Evolutionary conservation across 2,329 filamentous ascomycete species (phyloP), one percentile per base, ranked within the genome.

Genomic region (Metarhizium rileyi): DNA sequence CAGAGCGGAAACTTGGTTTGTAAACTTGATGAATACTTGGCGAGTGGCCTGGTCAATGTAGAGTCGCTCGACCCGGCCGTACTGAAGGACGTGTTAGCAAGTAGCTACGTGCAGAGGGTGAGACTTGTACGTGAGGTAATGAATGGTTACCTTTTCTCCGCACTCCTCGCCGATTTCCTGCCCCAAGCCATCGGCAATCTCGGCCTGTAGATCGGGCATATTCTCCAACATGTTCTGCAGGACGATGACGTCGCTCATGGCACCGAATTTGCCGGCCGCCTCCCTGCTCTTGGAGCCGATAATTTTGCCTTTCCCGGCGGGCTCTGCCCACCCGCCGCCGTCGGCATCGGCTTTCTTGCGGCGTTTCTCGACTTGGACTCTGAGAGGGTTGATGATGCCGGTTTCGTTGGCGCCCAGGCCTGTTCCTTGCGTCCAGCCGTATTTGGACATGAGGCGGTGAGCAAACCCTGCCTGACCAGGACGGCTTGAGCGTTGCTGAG

Each of bases 111-210:
- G 38, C 16, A 33, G 41, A 4, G 27, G n/a, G 28, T 18, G 35
- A 27, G 22, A 0, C 18, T n/a, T 33, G 30, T 18, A n/a, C 20
- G 25, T 18, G 3, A 45, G 40, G 20, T 5, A 26, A n/a, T 28
- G 22, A 30, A 22, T 25, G 33, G 20, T 22, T 52, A 84, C 80
- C 75, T 90, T 90, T 56, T 88, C 81, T 46, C 83, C 84, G 66
- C 94, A 96, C 63, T 95, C 88, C 61, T 96, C 88, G 6, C 93
- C 93, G 66, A 98, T 96, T 65, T 96, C 90, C 69, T 97, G 91
- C 57, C 91, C 84, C 46, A 98, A 70, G 0, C 81, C 81, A 14
- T 77, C 76, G 52, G 83, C 79, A 45, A 95, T 80, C 65, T 96
- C 91, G n/a, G 74, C 75, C 50, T 84, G 78, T 42, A 95, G 70